These are phyloP conservation scores for Rhododendron simsii DNA, from an alignment of 148 eudicot species.

Conservation along the genomic window DNA sequence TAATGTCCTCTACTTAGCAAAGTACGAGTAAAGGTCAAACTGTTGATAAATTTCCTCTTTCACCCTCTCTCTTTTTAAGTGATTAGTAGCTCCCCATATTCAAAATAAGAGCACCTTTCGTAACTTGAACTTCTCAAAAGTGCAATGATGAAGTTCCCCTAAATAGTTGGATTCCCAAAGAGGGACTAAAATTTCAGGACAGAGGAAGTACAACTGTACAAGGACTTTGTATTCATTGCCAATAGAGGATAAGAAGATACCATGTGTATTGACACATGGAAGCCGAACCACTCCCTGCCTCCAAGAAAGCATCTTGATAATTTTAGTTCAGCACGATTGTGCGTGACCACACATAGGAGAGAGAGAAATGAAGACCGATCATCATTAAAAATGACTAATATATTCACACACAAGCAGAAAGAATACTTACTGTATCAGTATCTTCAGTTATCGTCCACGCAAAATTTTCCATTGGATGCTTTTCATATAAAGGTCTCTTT, in stretches of 20 bases:
- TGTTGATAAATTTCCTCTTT: not conserved
- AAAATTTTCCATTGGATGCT: conserved; percentile 91
- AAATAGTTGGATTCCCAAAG: not conserved
- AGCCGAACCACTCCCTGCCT: not conserved
- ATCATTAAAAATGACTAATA: not conserved
- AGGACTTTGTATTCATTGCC: not conserved
- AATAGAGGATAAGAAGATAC: not conserved
- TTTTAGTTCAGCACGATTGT: not conserved
- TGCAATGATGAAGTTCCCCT: not conserved
- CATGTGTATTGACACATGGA: not conserved
- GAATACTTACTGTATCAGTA: conserved; percentile 65
- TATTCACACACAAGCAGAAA: not conserved
- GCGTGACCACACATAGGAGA: not conserved
- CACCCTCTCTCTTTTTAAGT: not conserved
- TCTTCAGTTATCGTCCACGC: conserved; percentile 86
- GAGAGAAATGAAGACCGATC: not conserved
- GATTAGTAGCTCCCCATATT: not conserved
- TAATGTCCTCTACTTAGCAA: not conserved
- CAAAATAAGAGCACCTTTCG: not conserved
- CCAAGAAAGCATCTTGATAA: not conserved
- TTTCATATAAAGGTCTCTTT: conserved; percentile 72
- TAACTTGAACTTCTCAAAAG: not conserved
- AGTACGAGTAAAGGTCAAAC: not conserved
- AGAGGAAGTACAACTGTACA: not conserved
- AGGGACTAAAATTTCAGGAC: not conserved